Percentiles rank a stretch among this genome's conserved stretches.
phyloP scores from a whole-genome alignment of 805 yeast genomes.

The Hanseniaspora guilliermondii region DNA sequence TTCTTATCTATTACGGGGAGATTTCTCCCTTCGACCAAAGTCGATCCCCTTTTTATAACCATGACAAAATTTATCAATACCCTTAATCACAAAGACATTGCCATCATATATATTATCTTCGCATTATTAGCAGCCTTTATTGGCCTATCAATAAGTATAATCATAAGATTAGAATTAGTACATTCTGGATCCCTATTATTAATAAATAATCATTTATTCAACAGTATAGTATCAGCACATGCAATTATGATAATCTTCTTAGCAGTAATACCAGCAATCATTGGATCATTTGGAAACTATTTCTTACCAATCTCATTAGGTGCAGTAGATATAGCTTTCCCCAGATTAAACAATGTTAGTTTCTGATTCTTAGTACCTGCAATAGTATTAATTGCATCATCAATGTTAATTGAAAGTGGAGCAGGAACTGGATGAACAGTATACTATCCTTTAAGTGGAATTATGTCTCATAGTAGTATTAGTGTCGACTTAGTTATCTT shows the following conservation, averaged over 20 bases:
- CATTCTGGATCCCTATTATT: conserved; percentile 20
- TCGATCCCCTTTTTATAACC: no score
- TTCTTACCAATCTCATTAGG: conserved; percentile 21
- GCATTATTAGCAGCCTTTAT: conserved; percentile 21
- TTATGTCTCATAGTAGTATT: conserved; percentile 15
- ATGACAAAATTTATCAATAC: conserved; percentile 19
- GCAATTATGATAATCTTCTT: conserved; percentile 23
- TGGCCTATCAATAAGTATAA: conserved; percentile 22
- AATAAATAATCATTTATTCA: conserved; percentile 21
- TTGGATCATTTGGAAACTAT: conserved; percentile 17
- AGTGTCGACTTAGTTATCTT: conserved; percentile 14
- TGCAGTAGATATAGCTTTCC: conserved; percentile 20
- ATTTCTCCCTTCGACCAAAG: no score
- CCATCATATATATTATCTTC: conserved; percentile 21
- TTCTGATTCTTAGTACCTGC: conserved; percentile 20
- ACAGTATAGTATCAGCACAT: conserved; percentile 21
- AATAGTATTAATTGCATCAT: conserved; percentile 16
- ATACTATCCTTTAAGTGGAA: conserved; percentile 15
- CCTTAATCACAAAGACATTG: conserved; percentile 24
- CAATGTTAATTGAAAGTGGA: conserved; percentile 17
- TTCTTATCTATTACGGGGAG: conserved; percentile 20
- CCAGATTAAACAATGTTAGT: conserved; percentile 18
- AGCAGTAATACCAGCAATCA: conserved; percentile 21
- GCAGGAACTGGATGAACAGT: conserved; percentile 17
- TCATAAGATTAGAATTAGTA: conserved; percentile 23